These are phyloP conservation scores for Zanthoxylum bungeanum DNA, from an alignment of 345 rosid species.

Conservation along the genomic window DNA sequence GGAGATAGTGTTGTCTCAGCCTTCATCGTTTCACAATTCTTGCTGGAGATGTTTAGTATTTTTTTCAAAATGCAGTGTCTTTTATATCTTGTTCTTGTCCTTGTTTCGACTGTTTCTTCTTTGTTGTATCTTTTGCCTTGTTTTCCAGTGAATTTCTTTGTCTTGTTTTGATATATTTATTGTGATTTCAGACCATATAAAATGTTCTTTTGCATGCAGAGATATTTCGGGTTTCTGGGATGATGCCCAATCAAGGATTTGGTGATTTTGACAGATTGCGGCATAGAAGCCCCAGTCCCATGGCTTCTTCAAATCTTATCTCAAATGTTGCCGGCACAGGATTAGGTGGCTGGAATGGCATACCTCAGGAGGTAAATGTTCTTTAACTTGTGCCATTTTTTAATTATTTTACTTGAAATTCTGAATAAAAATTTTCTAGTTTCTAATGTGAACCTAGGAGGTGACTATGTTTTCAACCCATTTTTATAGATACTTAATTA, in stretches of 20 bases:
- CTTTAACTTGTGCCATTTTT: neutral
- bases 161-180: neutral
- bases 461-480: neutral
- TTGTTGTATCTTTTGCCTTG: neutral
- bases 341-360: slow-evolving; percentile 76
- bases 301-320: slow-evolving; percentile 88
- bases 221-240: slow-evolving; percentile 73
- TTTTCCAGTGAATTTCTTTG: neutral
- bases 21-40: neutral
- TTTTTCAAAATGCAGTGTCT: neutral
- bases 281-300: slow-evolving; percentile 96
- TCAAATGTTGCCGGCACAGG: slow-evolving; percentile 67
- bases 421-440: neutral
- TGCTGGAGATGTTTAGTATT: neutral
- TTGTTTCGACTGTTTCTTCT: neutral
- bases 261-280: slow-evolving; percentile 77
- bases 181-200: neutral
- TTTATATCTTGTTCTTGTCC: neutral
- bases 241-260: slow-evolving; percentile 89
- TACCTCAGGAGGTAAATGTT: slow-evolving; percentile 66
- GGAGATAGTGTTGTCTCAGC: neutral
- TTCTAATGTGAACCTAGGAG: neutral
- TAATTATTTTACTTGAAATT: slow-evolving; percentile 5
- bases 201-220: slow-evolving; percentile 47
- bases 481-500: neutral